Evolutionary conservation across 2,329 filamentous ascomycete species (phyloP), one percentile per base, ranked within the genome.

Genomic region (Exophiala aquamarina): DNA sequence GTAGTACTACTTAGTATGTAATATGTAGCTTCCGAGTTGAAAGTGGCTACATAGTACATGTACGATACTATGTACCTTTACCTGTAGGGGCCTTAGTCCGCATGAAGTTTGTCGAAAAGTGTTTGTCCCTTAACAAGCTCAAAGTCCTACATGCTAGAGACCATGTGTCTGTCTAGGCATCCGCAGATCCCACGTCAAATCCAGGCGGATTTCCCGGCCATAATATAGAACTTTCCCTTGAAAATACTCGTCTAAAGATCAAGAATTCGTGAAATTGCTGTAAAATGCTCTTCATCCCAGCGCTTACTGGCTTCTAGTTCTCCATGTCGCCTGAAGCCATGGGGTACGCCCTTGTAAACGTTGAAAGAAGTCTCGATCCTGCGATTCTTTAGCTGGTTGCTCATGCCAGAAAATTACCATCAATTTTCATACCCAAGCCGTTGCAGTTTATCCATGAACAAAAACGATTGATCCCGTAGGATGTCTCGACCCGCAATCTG

Each of bases 401-500:
- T 34, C 32, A 6, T 6, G 13, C 32, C 13, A 34, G 17, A 6
- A 7, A 34, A 7, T n/a, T 6, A 34, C n/a, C 6, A 14, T 18
- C 8, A n/a, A 34, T 34, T 6, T 14, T 34, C 21, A 4, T 41
- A 23, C 18, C 38, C 21, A 14, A 41, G 15, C 15, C 19, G 8
- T 28, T 41, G 17, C 15, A 29, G 19, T 29, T 41, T 41, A 14
- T 4, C 14, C 17, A 21, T 29, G 10, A 26, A 28, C 9, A 41
- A 29, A 14, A 41, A 41, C 13, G 19, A 17, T 8, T 41, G 38
- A 18, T 41, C 38, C 5, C 38, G 38, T 10, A 41, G 21, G 20
- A 26, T 26, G 23, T 41, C 38, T 13, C 38, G 9, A 4, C 38
- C 38, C 13, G 38, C 38, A 17, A 41, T 41, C 4, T 41, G 38